Percentiles rank a stretch among this genome's conserved stretches.
Conservation (phyloP, 2,329 filamentous ascomycete genomes). For the Curvularia hawaiiensis region DNA sequence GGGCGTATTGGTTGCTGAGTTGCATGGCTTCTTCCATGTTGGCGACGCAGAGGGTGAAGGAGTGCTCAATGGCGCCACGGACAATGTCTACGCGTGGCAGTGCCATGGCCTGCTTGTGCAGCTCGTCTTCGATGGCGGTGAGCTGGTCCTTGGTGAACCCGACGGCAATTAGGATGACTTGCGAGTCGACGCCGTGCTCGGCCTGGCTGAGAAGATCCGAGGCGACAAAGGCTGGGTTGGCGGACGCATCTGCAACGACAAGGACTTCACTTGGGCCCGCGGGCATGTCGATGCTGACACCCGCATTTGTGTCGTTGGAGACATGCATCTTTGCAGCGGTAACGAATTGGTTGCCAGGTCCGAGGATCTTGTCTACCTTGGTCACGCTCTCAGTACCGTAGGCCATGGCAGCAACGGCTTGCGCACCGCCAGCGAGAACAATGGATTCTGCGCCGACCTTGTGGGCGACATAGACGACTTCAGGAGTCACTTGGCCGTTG, state of each 20-base stretch:
- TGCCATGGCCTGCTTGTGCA: slow-evolving; percentile 84
- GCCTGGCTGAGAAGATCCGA: slow-evolving; percentile 94
- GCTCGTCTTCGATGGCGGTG: slow-evolving; percentile 84
- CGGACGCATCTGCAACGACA: slow-evolving; percentile 86
- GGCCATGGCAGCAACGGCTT: slow-evolving; percentile 94
- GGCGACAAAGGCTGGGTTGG: slow-evolving; percentile 93
- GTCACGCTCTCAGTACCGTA: slow-evolving; percentile 93
- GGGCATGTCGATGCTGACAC: slow-evolving; percentile 97
- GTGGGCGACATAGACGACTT: slow-evolving; percentile 97
- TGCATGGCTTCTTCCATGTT: slow-evolving; percentile 77
- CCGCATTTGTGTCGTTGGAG: slow-evolving; percentile 93
- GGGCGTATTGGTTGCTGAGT: slow-evolving; percentile 92
- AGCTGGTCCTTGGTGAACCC: slow-evolving; percentile 76
- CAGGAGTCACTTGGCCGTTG: slow-evolving; percentile 90
- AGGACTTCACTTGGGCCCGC: slow-evolving; percentile 95
- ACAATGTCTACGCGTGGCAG: slow-evolving; percentile 94
- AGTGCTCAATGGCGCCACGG: slow-evolving; percentile 86
- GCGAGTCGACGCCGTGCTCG: slow-evolving; percentile 94
- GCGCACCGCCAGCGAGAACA: slow-evolving; percentile 91
- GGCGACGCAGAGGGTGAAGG: slow-evolving; percentile 78
- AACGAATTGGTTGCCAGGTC: slow-evolving; percentile 97
- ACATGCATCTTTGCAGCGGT: slow-evolving; percentile 99
- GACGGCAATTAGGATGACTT: slow-evolving; percentile 89
- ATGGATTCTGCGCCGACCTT: slow-evolving; percentile 96
- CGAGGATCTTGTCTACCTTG: slow-evolving; percentile 99